Percentiles rank a stretch among this genome's conserved stretches.
Evolutionary conservation across 2,329 filamentous ascomycete genomes (phyloP).

Genomic region (Tolypocladium ovalisporum): DNA sequence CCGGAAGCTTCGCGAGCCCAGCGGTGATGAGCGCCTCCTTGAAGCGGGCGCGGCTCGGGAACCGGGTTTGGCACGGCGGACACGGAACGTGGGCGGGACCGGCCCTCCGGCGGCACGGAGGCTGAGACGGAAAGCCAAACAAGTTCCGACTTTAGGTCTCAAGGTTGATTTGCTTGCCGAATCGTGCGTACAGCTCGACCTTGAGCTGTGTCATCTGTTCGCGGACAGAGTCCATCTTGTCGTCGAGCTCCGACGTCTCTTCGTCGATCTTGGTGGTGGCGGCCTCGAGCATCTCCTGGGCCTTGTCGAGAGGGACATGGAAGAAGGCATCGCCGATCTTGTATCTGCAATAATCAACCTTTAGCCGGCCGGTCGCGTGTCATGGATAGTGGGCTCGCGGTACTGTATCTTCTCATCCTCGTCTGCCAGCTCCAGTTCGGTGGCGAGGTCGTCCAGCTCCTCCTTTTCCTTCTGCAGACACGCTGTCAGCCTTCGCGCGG

Average conservation of each 20-base stretch:
- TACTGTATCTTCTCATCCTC: conserved; percentile 91
- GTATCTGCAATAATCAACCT: conserved; percentile 48
- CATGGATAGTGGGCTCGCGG: conserved; percentile 18
- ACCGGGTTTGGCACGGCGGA: background rate
- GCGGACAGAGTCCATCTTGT: conserved; percentile 60
- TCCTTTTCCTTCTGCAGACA: conserved; percentile 84
- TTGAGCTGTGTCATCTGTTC: conserved; percentile 89
- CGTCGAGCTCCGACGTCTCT: conserved; percentile 66
- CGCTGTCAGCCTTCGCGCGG: conserved; percentile 9
- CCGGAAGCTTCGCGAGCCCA: background rate
- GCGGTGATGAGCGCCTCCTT: background rate
- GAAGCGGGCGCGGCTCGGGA: background rate
- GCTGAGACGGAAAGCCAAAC: background rate
- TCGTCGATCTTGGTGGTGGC: conserved; percentile 65
- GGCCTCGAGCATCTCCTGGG: conserved; percentile 69
- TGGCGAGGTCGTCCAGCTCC: conserved; percentile 85
- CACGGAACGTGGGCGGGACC: background rate
- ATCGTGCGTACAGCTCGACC: conserved; percentile 84
- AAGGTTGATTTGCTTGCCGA: conserved; percentile 93
- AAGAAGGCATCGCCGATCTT: conserved; percentile 96
- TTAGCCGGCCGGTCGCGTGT: background rate
- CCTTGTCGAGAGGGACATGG: conserved; percentile 70
- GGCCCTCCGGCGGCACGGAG: background rate
- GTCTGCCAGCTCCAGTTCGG: conserved; percentile 85
- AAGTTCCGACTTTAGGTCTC: conserved; percentile 56